Evolutionary conservation across 495 filamentous ascomycete species (phyloP).

Genomic region (Neurospora sp.): DNA sequence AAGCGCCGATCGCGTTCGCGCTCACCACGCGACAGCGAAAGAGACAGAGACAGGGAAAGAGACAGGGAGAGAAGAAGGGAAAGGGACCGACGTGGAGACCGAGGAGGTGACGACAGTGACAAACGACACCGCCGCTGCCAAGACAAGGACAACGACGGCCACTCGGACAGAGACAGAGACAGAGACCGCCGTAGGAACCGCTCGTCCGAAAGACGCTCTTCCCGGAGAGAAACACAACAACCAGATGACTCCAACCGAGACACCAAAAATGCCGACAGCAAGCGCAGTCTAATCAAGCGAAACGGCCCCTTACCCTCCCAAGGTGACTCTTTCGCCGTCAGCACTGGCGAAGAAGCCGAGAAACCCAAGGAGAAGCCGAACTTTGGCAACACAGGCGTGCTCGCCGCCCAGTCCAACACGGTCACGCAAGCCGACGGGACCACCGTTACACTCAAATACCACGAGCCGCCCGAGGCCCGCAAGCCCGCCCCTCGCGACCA

Average conservation of each 20-base stretch:
- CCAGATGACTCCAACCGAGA: slow-evolving; percentile 10
- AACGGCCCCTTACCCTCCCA: slow-evolving; percentile 60
- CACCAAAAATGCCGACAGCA: slow-evolving; percentile 6
- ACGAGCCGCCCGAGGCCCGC: slow-evolving; percentile 87
- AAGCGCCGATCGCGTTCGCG: slow-evolving; percentile 22
- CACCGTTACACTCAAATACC: slow-evolving; percentile 78
- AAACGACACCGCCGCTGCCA: not conserved
- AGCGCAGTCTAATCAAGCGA: slow-evolving; percentile 24
- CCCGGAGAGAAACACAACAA: not conserved
- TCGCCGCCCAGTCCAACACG: slow-evolving; percentile 84
- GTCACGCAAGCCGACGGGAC: slow-evolving; percentile 56
- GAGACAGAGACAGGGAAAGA: slow-evolving; percentile 7
- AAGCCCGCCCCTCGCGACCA: slow-evolving; percentile 67
- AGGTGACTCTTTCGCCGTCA: slow-evolving; percentile 52
- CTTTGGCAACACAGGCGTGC: slow-evolving; percentile 64
- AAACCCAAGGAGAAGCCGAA: slow-evolving; percentile 83
- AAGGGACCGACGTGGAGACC: not conserved
- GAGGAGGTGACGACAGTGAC: slow-evolving; percentile 3
- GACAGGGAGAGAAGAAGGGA: slow-evolving; percentile 7
- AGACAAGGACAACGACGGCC: not conserved
- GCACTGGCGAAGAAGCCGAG: slow-evolving; percentile 36
- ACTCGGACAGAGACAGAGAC: slow-evolving; percentile 2
- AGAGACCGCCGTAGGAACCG: slow-evolving; percentile 1
- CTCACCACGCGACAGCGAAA: slow-evolving; percentile 6
- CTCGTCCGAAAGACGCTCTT: slow-evolving; percentile 1